Percentiles rank a stretch among this genome's conserved stretches.
Evolutionary conservation across 2,329 filamentous ascomycete genomes (phyloP).

Genomic region (Karstenula rhodostoma): DNA sequence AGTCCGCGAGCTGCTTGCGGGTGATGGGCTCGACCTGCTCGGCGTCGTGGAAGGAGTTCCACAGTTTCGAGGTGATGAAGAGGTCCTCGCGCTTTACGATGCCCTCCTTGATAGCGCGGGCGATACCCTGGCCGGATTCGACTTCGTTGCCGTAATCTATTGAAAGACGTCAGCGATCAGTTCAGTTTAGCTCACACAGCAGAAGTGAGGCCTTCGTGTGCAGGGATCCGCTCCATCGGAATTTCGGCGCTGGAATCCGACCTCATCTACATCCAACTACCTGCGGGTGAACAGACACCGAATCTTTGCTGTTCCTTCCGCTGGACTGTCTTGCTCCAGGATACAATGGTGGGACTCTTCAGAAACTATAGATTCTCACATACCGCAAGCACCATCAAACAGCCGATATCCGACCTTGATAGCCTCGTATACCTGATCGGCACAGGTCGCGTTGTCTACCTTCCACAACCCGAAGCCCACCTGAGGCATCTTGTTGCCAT

Average conservation of each 20-base stretch:
- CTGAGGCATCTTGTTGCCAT: slow-evolving; percentile 49
- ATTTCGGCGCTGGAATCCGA: slow-evolving; percentile 27
- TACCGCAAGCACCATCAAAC: slow-evolving; percentile 49
- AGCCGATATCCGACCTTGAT: slow-evolving; percentile 50
- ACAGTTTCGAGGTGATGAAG: slow-evolving; percentile 92
- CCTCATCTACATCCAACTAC: neutral
- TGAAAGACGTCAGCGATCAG: neutral
- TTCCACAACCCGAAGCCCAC: slow-evolving; percentile 48
- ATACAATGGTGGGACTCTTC: no score
- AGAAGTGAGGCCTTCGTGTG: slow-evolving; percentile 14
- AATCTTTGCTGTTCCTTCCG: neutral
- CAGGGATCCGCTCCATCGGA: slow-evolving; percentile 33
- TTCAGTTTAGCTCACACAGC: slow-evolving; percentile 14
- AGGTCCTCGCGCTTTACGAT: slow-evolving; percentile 70
- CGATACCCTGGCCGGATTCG: slow-evolving; percentile 47
- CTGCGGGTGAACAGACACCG: neutral
- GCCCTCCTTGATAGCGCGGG: slow-evolving; percentile 49
- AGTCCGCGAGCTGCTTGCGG: slow-evolving; percentile 61
- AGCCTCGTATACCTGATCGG: slow-evolving; percentile 46
- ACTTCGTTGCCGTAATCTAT: slow-evolving; percentile 51
- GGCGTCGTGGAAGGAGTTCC: slow-evolving; percentile 88
- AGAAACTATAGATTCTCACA: slow-evolving; percentile 18
- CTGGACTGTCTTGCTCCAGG: neutral
- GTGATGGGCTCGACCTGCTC: slow-evolving; percentile 79
- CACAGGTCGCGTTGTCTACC: slow-evolving; percentile 41